Evolutionary conservation across 2,329 filamentous ascomycete genomes (phyloP).

Genomic region (Clonostachys byssicola): DNA sequence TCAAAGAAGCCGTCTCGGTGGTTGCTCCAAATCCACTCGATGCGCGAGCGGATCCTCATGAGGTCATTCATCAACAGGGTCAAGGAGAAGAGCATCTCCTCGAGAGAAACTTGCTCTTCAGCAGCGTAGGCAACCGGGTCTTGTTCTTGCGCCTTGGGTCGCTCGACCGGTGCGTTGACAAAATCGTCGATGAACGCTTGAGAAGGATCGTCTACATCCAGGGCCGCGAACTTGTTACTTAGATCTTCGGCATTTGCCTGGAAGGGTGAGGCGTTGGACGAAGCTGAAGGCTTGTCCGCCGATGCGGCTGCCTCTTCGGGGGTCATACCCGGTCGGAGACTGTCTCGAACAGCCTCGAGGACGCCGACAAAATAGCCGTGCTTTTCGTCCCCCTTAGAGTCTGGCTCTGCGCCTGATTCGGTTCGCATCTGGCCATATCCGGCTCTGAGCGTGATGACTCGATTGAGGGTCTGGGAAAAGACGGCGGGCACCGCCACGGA

Average conservation of each 20-base stretch:
- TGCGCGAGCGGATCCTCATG: slow-evolving; percentile 12
- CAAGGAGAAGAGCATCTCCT: slow-evolving; percentile 19
- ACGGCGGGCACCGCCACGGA: slow-evolving; percentile 16
- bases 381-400: slow-evolving; percentile 6
- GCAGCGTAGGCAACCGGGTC: slow-evolving; percentile 18
- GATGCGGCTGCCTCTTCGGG: too few species aligned
- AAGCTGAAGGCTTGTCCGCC: too few species aligned
- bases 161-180: slow-evolving; percentile 8
- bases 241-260: background rate
- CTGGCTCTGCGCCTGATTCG: too few species aligned
- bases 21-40: slow-evolving; percentile 23
- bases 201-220: slow-evolving; percentile 30
- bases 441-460: slow-evolving; percentile 27
- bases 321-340: slow-evolving; percentile 9
- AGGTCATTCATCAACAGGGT: slow-evolving; percentile 20
- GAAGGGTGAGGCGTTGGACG: background rate
- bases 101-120: slow-evolving; percentile 12
- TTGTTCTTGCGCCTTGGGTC: background rate
- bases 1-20: slow-evolving; percentile 17
- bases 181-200: slow-evolving; percentile 23
- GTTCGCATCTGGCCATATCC: slow-evolving; percentile 5
- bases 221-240: slow-evolving; percentile 23
- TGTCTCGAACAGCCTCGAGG: slow-evolving; percentile 23
- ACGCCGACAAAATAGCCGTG: slow-evolving; percentile 26
- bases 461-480: slow-evolving; percentile 23